Evolutionary conservation across 345 rosid species (phyloP).

Genomic region (Lepidium africanum): DNA sequence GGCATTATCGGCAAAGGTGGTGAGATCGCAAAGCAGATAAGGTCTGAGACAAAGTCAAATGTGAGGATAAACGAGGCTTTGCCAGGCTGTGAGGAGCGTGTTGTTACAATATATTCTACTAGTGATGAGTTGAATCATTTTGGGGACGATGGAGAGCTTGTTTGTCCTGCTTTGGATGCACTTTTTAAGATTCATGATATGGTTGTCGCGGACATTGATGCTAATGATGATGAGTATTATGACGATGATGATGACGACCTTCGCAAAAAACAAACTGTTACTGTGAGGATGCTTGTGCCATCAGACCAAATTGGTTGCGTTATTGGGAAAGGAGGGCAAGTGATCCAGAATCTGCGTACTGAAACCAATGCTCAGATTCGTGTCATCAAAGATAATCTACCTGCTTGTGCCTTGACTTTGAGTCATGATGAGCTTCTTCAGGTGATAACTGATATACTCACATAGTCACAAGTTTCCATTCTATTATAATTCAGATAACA

Average conservation of each 20-base stretch:
- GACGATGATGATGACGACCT: constrained; percentile 35
- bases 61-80: constrained; percentile 56
- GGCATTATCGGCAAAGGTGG: constrained; percentile 78
- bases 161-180: constrained; percentile 72
- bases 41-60: constrained; percentile 55
- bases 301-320: constrained; percentile 79
- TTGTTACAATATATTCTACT: constrained; percentile 57
- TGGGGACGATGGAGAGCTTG: constrained; percentile 42
- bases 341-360: constrained; percentile 53
- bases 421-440: constrained; percentile 67
- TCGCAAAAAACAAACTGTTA: constrained; percentile 33
- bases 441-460: constrained; percentile 32
- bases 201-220: constrained; percentile 18
- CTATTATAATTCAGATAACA: background rate
- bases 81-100: constrained; percentile 65
- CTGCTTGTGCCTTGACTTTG: constrained; percentile 43
- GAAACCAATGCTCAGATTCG: constrained; percentile 64
- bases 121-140: constrained; percentile 46
- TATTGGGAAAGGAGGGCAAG: constrained; percentile 72
- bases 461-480: background rate
- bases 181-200: constrained; percentile 60
- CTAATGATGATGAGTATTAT: constrained; percentile 18
- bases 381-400: constrained; percentile 55
- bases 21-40: constrained; percentile 57
- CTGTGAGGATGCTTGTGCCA: constrained; percentile 62